Conservation (phyloP, 2,329 filamentous ascomycete species). For the Trichoderma guizhouense region DNA sequence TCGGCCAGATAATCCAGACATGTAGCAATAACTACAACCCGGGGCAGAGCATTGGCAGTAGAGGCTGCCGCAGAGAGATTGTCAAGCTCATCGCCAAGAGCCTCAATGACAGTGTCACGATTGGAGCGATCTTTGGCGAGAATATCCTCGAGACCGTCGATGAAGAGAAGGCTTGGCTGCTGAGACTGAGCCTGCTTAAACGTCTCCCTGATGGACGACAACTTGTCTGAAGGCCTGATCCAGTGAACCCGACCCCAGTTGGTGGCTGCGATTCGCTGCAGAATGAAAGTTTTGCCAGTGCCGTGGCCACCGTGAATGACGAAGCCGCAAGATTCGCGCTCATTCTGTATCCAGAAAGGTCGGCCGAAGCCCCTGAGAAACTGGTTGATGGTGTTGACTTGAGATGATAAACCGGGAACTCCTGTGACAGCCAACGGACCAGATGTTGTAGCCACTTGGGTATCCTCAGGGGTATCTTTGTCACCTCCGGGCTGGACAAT, state of each 20-base stretch:
- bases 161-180: slow-evolving; percentile 73
- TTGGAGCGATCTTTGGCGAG: slow-evolving; percentile 58
- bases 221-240: slow-evolving; percentile 55
- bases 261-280: slow-evolving; percentile 63
- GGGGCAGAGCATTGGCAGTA: slow-evolving; percentile 41
- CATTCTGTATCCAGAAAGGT: slow-evolving; percentile 28
- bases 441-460: slow-evolving; percentile 13
- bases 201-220: slow-evolving; percentile 58
- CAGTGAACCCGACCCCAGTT: slow-evolving; percentile 69
- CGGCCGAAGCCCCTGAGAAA: slow-evolving; percentile 57
- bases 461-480: slow-evolving; percentile 16
- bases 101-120: slow-evolving; percentile 47
- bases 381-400: slow-evolving; percentile 63
- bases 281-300: slow-evolving; percentile 76
- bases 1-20: slow-evolving; percentile 68
- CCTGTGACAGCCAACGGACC: slow-evolving; percentile 46
- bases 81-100: slow-evolving; percentile 55
- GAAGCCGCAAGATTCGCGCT: slow-evolving; percentile 52
- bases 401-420: slow-evolving; percentile 65
- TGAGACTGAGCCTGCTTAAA: slow-evolving; percentile 67
- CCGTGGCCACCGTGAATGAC: slow-evolving; percentile 78
- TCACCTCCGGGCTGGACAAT: slow-evolving; percentile 34
- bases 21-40: slow-evolving; percentile 71
- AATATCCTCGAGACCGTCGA: slow-evolving; percentile 73
- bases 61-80: slow-evolving; percentile 43